phyloP scores from a whole-genome alignment of 2,329 filamentous ascomycete genomes.

The Byssothecium circinans region DNA sequence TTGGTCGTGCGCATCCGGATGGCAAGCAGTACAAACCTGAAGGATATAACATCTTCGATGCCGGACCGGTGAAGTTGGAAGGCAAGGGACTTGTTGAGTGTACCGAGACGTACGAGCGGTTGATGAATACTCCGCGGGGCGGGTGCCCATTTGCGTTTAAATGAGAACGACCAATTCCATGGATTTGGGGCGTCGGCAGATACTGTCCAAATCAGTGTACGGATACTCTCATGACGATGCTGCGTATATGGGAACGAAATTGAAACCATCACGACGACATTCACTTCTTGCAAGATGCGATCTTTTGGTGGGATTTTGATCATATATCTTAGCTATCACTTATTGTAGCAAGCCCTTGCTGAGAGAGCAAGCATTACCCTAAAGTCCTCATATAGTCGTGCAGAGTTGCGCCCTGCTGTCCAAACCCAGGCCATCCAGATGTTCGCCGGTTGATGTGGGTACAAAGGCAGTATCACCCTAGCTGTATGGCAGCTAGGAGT shows the following conservation, averaged over 20 bases:
- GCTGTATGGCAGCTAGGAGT: background rate
- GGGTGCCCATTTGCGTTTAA: constrained; percentile 34
- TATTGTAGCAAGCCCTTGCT: constrained; percentile 10
- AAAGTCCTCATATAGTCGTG: constrained; percentile 2
- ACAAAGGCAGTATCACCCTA: background rate
- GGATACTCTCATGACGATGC: background rate
- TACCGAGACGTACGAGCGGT: constrained; percentile 22
- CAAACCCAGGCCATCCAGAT: background rate
- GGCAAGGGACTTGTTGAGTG: constrained; percentile 47
- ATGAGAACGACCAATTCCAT: background rate
- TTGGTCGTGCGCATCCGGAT: constrained; percentile 67
- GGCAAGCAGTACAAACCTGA: constrained; percentile 55
- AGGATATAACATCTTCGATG: constrained; percentile 60
- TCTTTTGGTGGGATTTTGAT: constrained; percentile 3
- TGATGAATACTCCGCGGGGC: constrained; percentile 27
- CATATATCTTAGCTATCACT: constrained; percentile 21
- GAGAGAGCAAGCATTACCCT: constrained; percentile 2
- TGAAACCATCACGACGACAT: too few species aligned
- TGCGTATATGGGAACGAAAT: background rate
- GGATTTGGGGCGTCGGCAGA: too few species aligned
- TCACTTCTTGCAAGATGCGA: too few species aligned
- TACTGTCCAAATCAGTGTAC: too few species aligned
- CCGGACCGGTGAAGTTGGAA: constrained; percentile 62
- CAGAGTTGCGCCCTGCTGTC: constrained; percentile 1
- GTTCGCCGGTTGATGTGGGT: constrained; percentile 3